These are phyloP conservation scores for Acer campestre DNA, from an alignment of 345 rosid species.

Conservation along the genomic window DNA sequence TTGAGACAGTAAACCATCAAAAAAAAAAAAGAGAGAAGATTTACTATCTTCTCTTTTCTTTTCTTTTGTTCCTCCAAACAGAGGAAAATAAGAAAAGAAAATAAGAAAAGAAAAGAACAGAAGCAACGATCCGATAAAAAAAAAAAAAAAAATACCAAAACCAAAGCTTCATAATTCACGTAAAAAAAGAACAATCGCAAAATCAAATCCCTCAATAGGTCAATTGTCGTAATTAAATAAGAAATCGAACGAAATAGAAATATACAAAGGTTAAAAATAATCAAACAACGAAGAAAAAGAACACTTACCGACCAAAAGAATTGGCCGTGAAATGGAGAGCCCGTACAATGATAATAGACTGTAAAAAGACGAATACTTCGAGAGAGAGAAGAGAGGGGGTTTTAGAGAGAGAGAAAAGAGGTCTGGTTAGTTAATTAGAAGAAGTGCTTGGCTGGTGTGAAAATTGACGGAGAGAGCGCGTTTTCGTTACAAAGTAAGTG, in stretches of 20 bases:
- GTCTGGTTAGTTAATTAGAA: too few relatives aligned
- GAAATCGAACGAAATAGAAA: background rate
- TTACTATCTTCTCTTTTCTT: background rate
- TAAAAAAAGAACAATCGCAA: too few relatives aligned
- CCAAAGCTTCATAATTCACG: too few relatives aligned
- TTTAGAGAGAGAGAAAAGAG: background rate
- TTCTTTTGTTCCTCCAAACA: background rate
- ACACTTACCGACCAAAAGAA: slow-evolving; percentile 3
- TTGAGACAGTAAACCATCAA: too few relatives aligned
- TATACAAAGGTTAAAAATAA: background rate
- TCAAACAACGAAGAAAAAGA: background rate
- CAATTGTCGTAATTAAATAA: background rate
- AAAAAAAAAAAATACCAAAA: too few relatives aligned
- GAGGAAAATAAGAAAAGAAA: background rate
- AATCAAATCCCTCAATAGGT: background rate
- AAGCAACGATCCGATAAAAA: background rate
- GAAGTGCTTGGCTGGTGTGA: background rate
- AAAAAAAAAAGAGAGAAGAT: background rate
- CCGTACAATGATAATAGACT: background rate
- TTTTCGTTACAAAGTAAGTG: background rate
- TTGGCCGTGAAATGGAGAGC: slow-evolving; percentile 3
- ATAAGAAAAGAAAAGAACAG: background rate
- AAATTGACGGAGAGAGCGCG: background rate
- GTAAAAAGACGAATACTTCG: background rate
- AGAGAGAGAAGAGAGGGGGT: too few relatives aligned